Evolutionary conservation across 768 basidiomycete species (phyloP).

Genomic region (Polyporus arcularius): DNA sequence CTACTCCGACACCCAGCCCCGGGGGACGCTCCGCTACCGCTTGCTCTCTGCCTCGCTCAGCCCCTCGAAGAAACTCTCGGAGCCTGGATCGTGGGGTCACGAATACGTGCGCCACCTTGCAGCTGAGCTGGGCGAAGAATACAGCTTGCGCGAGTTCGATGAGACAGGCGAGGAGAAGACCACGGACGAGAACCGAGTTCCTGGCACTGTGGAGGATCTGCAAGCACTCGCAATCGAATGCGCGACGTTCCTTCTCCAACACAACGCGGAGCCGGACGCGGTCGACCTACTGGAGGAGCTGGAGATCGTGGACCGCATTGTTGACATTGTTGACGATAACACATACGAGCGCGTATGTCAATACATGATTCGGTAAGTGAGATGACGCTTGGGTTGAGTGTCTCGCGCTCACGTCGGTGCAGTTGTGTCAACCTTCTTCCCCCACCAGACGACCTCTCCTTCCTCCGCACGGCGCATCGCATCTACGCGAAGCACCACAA

Average conservation of each 20-base stretch:
- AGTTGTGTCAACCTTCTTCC: conserved; percentile 89
- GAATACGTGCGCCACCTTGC: conserved; percentile 98
- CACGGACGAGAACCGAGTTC: conserved; percentile 32
- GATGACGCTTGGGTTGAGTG: neutral
- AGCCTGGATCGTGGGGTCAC: conserved; percentile 98
- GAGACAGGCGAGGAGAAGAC: conserved; percentile 30
- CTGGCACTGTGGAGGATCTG: conserved; percentile 74
- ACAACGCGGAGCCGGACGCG: conserved; percentile 98
- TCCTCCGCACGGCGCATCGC: conserved; percentile 84
- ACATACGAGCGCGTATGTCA: conserved; percentile 88
- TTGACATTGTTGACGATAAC: conserved; percentile 79
- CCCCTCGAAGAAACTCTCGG: conserved; percentile 65
- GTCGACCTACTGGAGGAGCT: conserved; percentile 94
- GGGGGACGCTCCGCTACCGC: conserved; percentile 93
- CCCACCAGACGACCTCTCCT: conserved; percentile 88
- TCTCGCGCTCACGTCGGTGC: conserved; percentile 15
- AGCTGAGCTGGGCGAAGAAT: conserved; percentile 95
- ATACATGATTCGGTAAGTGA: conserved; percentile 88
- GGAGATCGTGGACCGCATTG: conserved; percentile 83
- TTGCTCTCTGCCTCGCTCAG: conserved; percentile 76
- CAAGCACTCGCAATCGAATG: conserved; percentile 78
- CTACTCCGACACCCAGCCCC: conserved; percentile 95
- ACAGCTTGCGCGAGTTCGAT: conserved; percentile 64
- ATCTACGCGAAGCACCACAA: conserved; percentile 87
- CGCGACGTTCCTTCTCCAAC: conserved; percentile 84